Evolutionary conservation across 352 stramenopile genomes (phyloP).

Genomic region (Phytophthora chlamydospora): DNA sequence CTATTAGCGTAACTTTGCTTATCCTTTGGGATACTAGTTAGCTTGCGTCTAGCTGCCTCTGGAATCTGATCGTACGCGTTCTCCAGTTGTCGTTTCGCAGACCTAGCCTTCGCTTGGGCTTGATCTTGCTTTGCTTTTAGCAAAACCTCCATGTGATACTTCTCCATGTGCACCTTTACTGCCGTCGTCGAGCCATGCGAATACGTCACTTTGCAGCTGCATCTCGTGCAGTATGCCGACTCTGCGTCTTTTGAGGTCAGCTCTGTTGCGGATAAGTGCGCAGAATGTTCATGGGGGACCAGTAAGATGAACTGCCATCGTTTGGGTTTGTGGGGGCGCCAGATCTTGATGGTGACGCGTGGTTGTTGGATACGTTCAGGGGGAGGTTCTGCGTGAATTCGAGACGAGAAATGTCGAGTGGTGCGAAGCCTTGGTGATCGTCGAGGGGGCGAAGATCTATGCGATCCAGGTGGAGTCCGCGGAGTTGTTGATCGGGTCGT

Average conservation of each 20-base stretch:
- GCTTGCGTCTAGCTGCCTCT: not conserved
- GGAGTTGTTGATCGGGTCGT: too few relatives aligned
- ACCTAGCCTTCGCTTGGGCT: not conserved
- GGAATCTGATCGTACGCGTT: conserved; percentile 11
- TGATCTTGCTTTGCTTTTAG: conserved; percentile 1
- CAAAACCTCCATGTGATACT: conserved; percentile 14
- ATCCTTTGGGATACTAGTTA: not conserved
- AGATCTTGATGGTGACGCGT: conserved; percentile 1
- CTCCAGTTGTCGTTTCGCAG: conserved; percentile 7
- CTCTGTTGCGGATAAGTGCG: not conserved
- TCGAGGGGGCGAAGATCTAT: too few relatives aligned
- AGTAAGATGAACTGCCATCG: conserved; percentile 9
- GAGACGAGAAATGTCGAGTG: too few relatives aligned
- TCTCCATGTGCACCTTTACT: conserved; percentile 14
- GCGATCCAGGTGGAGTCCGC: too few relatives aligned
- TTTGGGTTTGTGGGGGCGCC: not conserved
- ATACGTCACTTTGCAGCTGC: conserved; percentile 12
- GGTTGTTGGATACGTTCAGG: conserved; percentile 3
- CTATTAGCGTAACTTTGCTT: conserved; percentile 4
- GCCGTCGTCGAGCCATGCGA: conserved; percentile 3
- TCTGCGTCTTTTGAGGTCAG: conserved; percentile 6
- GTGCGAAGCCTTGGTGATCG: too few relatives aligned
- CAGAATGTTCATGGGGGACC: not conserved
- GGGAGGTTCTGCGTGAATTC: conserved; percentile 2
- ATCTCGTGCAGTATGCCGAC: conserved; percentile 6